Evolutionary conservation across 768 basidiomycete species (phyloP).

Genomic region (Mycena pura): DNA sequence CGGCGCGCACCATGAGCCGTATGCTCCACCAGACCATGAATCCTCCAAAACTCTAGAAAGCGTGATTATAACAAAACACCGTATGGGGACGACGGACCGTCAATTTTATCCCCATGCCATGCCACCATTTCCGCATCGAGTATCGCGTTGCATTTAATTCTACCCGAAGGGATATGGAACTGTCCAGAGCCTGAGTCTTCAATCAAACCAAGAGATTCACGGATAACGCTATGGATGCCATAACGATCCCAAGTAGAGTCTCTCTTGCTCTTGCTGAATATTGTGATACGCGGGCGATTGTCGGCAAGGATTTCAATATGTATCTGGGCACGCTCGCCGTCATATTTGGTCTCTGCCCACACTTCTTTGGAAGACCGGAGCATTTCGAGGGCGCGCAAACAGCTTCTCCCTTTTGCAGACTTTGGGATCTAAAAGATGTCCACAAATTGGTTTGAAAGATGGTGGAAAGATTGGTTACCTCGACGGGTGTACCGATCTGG

Average conservation of each 20-base stretch:
- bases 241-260: slow-evolving; percentile 81
- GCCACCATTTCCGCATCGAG: slow-evolving; percentile 93
- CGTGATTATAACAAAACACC: background rate
- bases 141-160: slow-evolving; percentile 50
- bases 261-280: slow-evolving; percentile 88
- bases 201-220: slow-evolving; percentile 59
- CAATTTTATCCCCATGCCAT: slow-evolving; percentile 71
- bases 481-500: slow-evolving; percentile 64
- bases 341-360: slow-evolving; percentile 94
- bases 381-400: slow-evolving; percentile 58
- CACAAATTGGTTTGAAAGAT: background rate
- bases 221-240: slow-evolving; percentile 68
- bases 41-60: slow-evolving; percentile 75
- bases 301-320: slow-evolving; percentile 65
- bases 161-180: slow-evolving; percentile 6
- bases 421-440: slow-evolving; percentile 73
- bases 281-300: slow-evolving; percentile 58
- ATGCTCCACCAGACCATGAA: slow-evolving; percentile 61
- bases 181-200: background rate
- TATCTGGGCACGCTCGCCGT: slow-evolving; percentile 94
- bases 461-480: slow-evolving; percentile 45
- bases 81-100: slow-evolving; percentile 57
- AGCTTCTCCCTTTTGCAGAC: slow-evolving; percentile 74
- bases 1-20: slow-evolving; percentile 60
- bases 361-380: slow-evolving; percentile 52